Conservation (phyloP, 441 rosid genomes). For the Gossypium schwendimanii region DNA sequence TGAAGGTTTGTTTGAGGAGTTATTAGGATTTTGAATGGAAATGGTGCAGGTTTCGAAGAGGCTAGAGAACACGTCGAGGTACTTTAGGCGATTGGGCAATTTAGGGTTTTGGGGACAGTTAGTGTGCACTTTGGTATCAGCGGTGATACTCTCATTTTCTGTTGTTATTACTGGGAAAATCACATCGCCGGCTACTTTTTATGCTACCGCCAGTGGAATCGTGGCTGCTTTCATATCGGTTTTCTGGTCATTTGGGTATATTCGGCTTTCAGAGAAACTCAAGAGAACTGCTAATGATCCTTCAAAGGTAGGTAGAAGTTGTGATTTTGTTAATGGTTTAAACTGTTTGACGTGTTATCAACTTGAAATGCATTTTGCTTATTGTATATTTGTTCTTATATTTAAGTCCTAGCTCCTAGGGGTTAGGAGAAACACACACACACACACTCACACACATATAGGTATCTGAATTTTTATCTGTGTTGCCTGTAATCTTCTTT, state of each 20-base stretch:
- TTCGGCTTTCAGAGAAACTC: conserved; percentile 80
- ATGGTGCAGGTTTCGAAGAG: conserved; percentile 75
- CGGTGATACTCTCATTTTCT: conserved; percentile 81
- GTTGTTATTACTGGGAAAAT: conserved; percentile 68
- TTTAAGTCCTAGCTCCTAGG: neutral
- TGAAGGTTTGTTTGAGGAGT: neutral
- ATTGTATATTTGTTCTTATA: neutral
- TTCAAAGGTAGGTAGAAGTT: conserved; percentile 55
- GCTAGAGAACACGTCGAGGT: conserved; percentile 76
- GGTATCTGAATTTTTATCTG: neutral
- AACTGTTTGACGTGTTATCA: neutral
- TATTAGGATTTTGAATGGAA: conserved; percentile 5
- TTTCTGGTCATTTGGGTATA: conserved; percentile 93
- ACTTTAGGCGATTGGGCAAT: conserved; percentile 81
- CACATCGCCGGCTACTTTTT: conserved; percentile 72
- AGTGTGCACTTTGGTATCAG: conserved; percentile 72
- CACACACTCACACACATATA: too few species aligned
- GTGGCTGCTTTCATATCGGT: conserved; percentile 80
- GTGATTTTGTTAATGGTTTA: neutral
- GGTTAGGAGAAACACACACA: neutral
- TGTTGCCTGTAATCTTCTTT: neutral
- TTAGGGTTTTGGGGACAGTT: conserved; percentile 97
- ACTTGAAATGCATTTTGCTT: neutral
- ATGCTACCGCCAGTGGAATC: conserved; percentile 81
- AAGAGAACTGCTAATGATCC: conserved; percentile 68